A percentile compares a stretch with the other conserved stretches of the same genome.
Conservation (phyloP, 208 protist species). For the Leishmania tarentolae region DNA sequence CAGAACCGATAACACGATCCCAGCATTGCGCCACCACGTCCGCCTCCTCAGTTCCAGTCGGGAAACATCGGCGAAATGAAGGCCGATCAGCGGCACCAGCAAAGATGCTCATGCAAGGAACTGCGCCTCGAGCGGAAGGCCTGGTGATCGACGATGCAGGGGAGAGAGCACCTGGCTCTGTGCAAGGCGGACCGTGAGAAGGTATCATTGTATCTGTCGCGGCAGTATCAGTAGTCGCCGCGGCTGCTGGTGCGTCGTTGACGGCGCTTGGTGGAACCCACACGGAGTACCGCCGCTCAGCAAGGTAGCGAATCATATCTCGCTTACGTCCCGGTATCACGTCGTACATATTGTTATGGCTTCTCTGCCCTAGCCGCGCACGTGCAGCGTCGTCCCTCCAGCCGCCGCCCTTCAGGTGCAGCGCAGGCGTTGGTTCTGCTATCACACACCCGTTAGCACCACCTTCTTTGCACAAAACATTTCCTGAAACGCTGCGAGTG, state of each 20-base stretch:
- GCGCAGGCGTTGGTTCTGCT: not conserved
- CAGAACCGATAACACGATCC: slow-evolving; percentile 50
- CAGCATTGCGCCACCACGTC: slow-evolving; percentile 41
- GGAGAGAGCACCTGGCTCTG: not conserved
- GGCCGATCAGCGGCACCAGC: not conserved
- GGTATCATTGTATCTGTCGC: not conserved
- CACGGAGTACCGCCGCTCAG: slow-evolving; percentile 37
- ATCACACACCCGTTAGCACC: not conserved
- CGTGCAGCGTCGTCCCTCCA: not conserved
- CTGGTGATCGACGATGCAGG: not conserved
- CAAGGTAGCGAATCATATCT: slow-evolving; percentile 49
- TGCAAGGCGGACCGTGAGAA: not conserved
- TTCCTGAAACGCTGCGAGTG: not conserved
- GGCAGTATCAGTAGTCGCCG: not conserved
- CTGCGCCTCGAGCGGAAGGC: not conserved
- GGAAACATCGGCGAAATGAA: slow-evolving; percentile 9
- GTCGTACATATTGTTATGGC: slow-evolving; percentile 4
- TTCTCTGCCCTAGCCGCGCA: not conserved
- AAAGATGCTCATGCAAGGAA: not conserved
- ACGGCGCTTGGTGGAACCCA: slow-evolving; percentile 5
- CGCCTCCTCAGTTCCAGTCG: slow-evolving; percentile 13
- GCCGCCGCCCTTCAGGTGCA: not conserved
- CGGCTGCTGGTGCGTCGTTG: not conserved
- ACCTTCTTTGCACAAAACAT: not conserved
- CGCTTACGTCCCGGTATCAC: slow-evolving; percentile 53